Evolutionary conservation across 2,329 filamentous ascomycete species (phyloP), one percentile per base, ranked within the genome.

Genomic region (Xylogone sp.): DNA sequence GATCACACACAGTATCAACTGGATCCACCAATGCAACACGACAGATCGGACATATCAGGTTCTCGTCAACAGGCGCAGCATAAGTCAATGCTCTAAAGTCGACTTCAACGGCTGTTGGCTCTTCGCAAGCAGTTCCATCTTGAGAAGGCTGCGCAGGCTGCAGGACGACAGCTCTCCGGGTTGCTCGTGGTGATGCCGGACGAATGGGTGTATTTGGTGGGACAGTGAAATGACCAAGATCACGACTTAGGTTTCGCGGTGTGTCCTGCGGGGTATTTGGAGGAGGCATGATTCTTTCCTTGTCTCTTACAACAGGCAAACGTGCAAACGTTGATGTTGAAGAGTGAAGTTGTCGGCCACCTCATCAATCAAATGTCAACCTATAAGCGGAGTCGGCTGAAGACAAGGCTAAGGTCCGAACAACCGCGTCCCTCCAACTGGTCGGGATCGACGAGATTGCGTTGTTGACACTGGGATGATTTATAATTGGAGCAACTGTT

Each of bases 1-100:
- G 83, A 52, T 84, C 79, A 66, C 83, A 87, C 7, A 71, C 69
- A 1, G 82, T 85, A 42, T 82, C 83, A 45, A 83, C 72, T 0
- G 83, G 82, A 13, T 78, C 73, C 45, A 86, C 70, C 42, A 86
- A 74, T 2, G 83, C 78, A 10, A 81, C 75, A 58, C 79, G 80
- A 68, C 83, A 87, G 54, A 72, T 70, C 18, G 69, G 66, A 50
- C 69, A 72, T 16, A 69, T 57, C 21, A 72, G 64, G 46, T 71
- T 71, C 50, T 71, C 66, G 48, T 71, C 68, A 5, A 68, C 60
- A 9, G 57, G 45, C 2, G 57, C 54, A 43, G 67, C 58, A 49
- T 72, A 72, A 16, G 63, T 65, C 45, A 72, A 59, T 21, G 58
- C 62, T 50, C 67, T 59, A 42, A 69, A 59, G 52, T 72, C 69